These are phyloP conservation scores for Silene noctiflora DNA, from an alignment of 179 eudicot species.

Conservation along the genomic window DNA sequence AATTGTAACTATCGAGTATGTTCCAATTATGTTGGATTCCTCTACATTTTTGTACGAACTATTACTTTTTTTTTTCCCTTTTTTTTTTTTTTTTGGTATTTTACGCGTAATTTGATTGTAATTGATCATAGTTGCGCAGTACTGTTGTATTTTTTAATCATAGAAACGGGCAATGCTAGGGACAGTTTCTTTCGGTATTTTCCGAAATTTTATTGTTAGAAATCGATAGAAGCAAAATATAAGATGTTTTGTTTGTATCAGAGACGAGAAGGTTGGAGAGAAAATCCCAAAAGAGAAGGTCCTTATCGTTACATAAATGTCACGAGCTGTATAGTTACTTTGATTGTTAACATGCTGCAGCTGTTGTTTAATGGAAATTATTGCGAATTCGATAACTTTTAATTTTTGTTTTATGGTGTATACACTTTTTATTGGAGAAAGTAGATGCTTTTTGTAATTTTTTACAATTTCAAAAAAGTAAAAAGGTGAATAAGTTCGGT, in stretches of 20 bases:
- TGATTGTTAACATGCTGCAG: neutral
- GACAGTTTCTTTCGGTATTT: neutral
- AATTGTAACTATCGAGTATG: neutral
- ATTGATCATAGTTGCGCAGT: neutral
- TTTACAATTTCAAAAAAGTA: conserved; percentile 8
- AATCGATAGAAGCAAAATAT: no score
- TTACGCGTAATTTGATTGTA: neutral
- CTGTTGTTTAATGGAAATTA: neutral
- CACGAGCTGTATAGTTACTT: neutral
- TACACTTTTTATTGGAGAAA: neutral
- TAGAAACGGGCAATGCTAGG: no score
- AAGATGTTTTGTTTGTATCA: no score
- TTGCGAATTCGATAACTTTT: neutral
- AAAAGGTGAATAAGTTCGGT: conserved; percentile 12
- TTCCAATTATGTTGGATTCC: neutral
- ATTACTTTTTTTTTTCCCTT: neutral
- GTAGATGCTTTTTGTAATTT: conserved; percentile 9
- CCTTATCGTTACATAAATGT: no score
- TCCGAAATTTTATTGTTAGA: no score
- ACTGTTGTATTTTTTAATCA: neutral
- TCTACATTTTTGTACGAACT: neutral
- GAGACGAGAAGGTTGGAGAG: neutral
- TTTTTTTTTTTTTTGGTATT: neutral
- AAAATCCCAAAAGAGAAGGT: neutral
- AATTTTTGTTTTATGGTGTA: neutral